phyloP scores from a whole-genome alignment of 2,329 filamentous ascomycete species.

The Colletotrichum sp. region DNA sequence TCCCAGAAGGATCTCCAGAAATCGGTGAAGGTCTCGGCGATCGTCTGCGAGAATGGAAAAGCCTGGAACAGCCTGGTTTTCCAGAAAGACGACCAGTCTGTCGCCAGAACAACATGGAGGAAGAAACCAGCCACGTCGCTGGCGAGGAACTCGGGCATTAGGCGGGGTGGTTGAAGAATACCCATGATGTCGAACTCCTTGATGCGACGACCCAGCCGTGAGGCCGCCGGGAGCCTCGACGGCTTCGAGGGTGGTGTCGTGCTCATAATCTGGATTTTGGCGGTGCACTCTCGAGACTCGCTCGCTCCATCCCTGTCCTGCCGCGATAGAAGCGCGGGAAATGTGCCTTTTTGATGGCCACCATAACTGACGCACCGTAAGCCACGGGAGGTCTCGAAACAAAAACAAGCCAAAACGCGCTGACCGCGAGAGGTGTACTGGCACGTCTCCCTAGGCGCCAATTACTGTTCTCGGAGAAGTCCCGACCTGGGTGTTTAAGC shows the following conservation, averaged over 20 bases:
- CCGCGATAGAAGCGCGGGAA: background rate
- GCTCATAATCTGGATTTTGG: background rate
- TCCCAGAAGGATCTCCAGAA: background rate
- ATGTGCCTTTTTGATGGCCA: background rate
- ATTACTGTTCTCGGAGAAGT: background rate
- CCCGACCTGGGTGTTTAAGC: background rate
- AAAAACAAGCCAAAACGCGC: background rate
- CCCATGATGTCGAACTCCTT: background rate
- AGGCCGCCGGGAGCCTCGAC: background rate
- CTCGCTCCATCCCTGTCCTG: background rate
- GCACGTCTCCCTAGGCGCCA: background rate
- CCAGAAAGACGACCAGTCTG: background rate
- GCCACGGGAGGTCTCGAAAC: background rate
- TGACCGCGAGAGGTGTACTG: background rate
- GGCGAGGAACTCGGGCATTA: background rate
- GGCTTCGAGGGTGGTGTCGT: background rate
- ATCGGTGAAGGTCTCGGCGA: background rate
- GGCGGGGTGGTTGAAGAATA: background rate
- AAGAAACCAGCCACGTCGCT: conserved; percentile 3
- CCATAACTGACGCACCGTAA: background rate
- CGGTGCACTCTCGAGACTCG: background rate
- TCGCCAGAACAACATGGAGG: background rate
- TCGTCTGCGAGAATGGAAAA: background rate
- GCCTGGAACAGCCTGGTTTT: background rate
- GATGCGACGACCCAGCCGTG: background rate